Base-by-base conservation (phyloP, 192 early-diverging fungal genomes). In the Backusella westeae region DNA sequence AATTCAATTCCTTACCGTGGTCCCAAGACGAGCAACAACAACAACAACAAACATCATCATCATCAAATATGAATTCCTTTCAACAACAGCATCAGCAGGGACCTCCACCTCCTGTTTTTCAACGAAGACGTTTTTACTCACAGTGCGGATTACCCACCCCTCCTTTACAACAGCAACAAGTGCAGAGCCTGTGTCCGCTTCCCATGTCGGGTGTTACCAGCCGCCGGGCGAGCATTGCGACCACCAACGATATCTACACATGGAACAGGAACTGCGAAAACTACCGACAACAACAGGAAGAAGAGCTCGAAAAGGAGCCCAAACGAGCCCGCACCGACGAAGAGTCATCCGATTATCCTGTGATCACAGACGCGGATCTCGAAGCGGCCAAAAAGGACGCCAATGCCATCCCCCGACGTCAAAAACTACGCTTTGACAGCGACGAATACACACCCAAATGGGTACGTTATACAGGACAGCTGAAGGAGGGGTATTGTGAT, bases 401-500 rank as follows among this genome's bases (percentile, higher is more conserved):
- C 38, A 84, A 85, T 39, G 84, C 84, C 4, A 79, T 78, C 56
- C 91, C 92, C 0, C 83, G 93, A 53, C 84, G 86, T 14, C 94
- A 96, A 75, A 91, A 91, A 66, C 76, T 93, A 56, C 84, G 90
- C 15, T 93, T 90, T 78, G 75, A 82, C 53, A 90, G 88, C 23
- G 94, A 96, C 66, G 75, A 91, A 53, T 96, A 96, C 80, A 96
- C 94, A 29, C 94, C 94, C 6, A 88, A 88, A 78, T 93, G 91
- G 92, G 94, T 96, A 34, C 84, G 94, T 66, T 88, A 88, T 79
- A 85, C 84, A 14, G 94, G 94, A 0, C 90, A 90, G 53, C 77
- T 86, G 19, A 95, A 94, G 76, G 94, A 95, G 68, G 94, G 94
- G 0, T 92, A 92, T 74, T 96, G 94, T 83, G 94, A 95, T 66